Evolutionary conservation across 495 filamentous ascomycete genomes (phyloP).

Genomic region (Margaritispora aquatica): DNA sequence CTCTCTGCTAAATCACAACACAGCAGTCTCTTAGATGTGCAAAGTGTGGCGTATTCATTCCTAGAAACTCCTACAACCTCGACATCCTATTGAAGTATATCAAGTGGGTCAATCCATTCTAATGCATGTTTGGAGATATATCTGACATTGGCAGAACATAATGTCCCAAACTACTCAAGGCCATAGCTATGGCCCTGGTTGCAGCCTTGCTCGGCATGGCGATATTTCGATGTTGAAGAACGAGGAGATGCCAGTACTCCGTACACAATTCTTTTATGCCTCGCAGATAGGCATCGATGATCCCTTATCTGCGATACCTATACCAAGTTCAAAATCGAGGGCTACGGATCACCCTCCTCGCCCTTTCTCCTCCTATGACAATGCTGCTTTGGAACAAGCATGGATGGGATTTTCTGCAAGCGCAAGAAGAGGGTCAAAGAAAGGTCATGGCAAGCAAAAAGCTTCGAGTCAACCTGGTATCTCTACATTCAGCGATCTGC

Average conservation of each 20-base stretch:
- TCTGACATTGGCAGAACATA: neutral
- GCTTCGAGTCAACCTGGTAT: neutral
- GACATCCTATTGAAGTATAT: neutral
- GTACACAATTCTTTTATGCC: constrained; percentile 75
- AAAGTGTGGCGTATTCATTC: constrained; percentile 2
- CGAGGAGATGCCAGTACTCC: constrained; percentile 45
- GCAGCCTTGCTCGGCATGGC: constrained; percentile 30
- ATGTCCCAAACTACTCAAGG: constrained; percentile 34
- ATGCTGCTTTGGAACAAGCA: constrained; percentile 63
- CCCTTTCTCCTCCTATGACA: constrained; percentile 75
- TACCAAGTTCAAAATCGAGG: constrained; percentile 43
- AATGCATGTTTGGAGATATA: neutral
- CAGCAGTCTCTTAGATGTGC: constrained; percentile 12
- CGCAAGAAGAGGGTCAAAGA: constrained; percentile 19
- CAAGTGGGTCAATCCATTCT: neutral
- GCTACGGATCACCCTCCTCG: constrained; percentile 51
- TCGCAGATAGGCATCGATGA: constrained; percentile 77
- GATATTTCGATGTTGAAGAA: constrained; percentile 22
- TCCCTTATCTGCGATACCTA: constrained; percentile 63
- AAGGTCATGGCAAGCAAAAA: neutral
- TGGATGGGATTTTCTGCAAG: constrained; percentile 54
- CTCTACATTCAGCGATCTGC: neutral
- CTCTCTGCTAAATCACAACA: neutral
- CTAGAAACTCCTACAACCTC: neutral
- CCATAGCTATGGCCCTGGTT: constrained; percentile 51